Evolutionary conservation across 169 alveolate species (phyloP).

Genomic region (Prorocentrum cordatum): DNA sequence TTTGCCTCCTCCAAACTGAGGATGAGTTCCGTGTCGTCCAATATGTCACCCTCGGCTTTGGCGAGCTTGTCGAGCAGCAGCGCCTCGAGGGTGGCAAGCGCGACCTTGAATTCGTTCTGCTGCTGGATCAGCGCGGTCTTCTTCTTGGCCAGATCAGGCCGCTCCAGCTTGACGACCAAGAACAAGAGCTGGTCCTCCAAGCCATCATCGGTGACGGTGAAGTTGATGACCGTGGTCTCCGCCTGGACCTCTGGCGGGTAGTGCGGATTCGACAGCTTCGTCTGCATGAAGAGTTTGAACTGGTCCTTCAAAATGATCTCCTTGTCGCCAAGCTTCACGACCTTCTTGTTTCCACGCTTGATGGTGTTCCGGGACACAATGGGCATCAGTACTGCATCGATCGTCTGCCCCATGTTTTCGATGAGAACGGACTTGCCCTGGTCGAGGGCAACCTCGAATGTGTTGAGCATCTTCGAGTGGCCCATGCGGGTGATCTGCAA

Average conservation of each 20-base stretch:
- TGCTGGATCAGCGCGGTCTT: slow-evolving; percentile 84
- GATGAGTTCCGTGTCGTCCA: slow-evolving; percentile 85
- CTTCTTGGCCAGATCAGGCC: slow-evolving; percentile 72
- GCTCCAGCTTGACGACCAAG: slow-evolving; percentile 89
- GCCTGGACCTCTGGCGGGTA: slow-evolving; percentile 91
- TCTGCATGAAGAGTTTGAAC: slow-evolving; percentile 87
- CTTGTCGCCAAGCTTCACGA: slow-evolving; percentile 87
- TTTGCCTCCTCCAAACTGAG: slow-evolving; percentile 90
- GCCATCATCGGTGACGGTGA: slow-evolving; percentile 88
- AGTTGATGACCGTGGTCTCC: slow-evolving; percentile 89
- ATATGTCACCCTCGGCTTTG: slow-evolving; percentile 78
- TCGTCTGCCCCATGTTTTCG: slow-evolving; percentile 88
- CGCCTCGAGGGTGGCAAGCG: slow-evolving; percentile 87
- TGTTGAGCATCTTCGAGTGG: slow-evolving; percentile 67
- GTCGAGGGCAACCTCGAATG: slow-evolving; percentile 77
- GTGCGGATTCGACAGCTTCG: slow-evolving; percentile 91
- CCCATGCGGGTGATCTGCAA: slow-evolving; percentile 81
- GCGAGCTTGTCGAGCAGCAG: slow-evolving; percentile 85
- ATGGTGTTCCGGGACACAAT: slow-evolving; percentile 88
- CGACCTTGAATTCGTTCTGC: slow-evolving; percentile 90
- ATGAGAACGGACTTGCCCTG: slow-evolving; percentile 86
- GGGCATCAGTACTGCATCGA: slow-evolving; percentile 90
- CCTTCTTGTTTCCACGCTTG: slow-evolving; percentile 83
- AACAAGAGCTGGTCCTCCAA: slow-evolving; percentile 90
- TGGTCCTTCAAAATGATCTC: slow-evolving; percentile 82